These are phyloP conservation scores for Suillus americanus DNA, from an alignment of 768 basidiomycete genomes.

Conservation along the genomic window DNA sequence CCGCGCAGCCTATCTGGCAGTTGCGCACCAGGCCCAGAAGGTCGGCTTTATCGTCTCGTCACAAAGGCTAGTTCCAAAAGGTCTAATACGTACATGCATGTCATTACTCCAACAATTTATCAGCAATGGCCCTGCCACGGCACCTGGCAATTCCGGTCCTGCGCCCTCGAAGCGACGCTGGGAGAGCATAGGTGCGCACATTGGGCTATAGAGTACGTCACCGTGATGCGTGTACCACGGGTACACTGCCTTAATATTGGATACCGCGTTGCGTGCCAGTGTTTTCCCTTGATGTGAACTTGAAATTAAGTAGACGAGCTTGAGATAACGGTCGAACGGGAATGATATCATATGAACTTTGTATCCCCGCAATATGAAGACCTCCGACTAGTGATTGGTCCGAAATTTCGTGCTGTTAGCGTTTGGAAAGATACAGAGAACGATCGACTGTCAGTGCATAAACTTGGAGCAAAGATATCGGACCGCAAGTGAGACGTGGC, in stretches of 20 bases:
- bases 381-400: neutral
- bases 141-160: neutral
- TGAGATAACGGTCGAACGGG: neutral
- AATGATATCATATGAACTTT: neutral
- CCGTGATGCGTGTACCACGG: neutral
- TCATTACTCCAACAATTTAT: neutral
- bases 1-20: neutral
- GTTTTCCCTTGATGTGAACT: neutral
- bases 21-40: neutral
- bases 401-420: too few species aligned
- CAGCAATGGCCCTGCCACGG: neutral
- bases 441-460: neutral
- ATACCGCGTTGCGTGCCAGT: neutral
- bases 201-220: neutral
- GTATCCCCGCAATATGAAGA: neutral
- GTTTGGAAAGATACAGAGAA: too few species aligned
- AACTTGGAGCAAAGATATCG: neutral
- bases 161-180: neutral
- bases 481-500: neutral
- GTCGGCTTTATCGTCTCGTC: neutral
- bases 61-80: neutral
- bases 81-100: neutral
- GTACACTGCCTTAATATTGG: neutral
- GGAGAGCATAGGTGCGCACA: too few species aligned
- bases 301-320: neutral